Evolutionary conservation across 1,284 basidiomycete species (phyloP), one percentile per base, ranked within the genome.

Genomic region (Kwoniella shivajii): DNA sequence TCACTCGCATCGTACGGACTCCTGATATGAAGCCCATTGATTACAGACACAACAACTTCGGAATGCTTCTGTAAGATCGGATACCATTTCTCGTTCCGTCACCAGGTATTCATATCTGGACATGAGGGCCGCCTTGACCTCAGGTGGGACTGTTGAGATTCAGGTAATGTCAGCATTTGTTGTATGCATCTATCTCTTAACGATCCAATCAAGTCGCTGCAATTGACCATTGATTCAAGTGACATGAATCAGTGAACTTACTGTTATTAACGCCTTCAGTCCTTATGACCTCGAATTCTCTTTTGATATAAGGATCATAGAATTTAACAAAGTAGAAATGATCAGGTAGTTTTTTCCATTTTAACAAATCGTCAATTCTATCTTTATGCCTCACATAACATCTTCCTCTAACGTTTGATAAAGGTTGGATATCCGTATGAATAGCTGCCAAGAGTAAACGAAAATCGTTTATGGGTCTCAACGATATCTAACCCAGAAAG

Each of bases 231-330:
- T n/a, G n/a, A n/a, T n/a, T n/a, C n/a, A n/a, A 6, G 29, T 29
- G 10, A 29, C n/a, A n/a, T n/a, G n/a, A n/a, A n/a, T n/a, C n/a
- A n/a, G n/a, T n/a, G 16, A 2, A 84, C 91, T 69, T 74, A 96
- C 92, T 82, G 77, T 99, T 99, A 66, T 88, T 85, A 56, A 96
- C 86, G 69, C 88, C 89, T 45, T 85, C 85, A 26, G 91, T 86
- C 53, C 90, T 87, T 57, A 99, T 87, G 65, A 98, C 89, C 77
- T 99, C 96, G 79, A 95, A 97, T 79, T 96, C 95, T 76, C 92
- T 90, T 81, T 96, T 94, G 78, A 97, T 91, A 80, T 97, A 98
- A 43, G 94, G 91, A 79, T 99, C 95, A 76, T 93, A 97, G 56
- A 95, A 83, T 66, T 90, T 87, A 67, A 87, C 86, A 81, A 92